phyloP scores from a whole-genome alignment of 2,329 filamentous ascomycete genomes.

The Microsporum ferrugineum region DNA sequence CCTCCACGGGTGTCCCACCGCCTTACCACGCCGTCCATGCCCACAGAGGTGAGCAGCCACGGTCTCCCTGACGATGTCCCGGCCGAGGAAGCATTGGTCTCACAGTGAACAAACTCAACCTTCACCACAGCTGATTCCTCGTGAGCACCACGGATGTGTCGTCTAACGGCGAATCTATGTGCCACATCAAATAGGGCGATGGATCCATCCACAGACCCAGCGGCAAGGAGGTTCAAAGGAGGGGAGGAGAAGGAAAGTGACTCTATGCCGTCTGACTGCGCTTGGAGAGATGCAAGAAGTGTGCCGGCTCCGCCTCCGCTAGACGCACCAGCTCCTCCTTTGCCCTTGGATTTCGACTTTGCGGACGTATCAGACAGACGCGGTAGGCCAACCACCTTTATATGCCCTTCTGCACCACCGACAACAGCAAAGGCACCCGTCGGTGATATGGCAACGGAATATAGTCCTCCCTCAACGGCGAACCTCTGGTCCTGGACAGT shows the following conservation, averaged over 20 bases:
- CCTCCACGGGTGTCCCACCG: slow-evolving; percentile 73
- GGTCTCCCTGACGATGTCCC: slow-evolving; percentile 34
- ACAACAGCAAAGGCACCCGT: slow-evolving; percentile 68
- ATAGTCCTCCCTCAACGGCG: slow-evolving; percentile 79
- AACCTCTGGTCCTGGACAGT: slow-evolving; percentile 81
- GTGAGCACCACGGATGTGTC: slow-evolving; percentile 71
- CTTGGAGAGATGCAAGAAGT: slow-evolving; percentile 73
- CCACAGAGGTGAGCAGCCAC: slow-evolving; percentile 70
- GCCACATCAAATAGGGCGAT: slow-evolving; percentile 81
- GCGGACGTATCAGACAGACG: slow-evolving; percentile 43
- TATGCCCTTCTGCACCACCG: slow-evolving; percentile 75
- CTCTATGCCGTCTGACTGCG: slow-evolving; percentile 70
- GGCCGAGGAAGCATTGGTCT: slow-evolving; percentile 18
- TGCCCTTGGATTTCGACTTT: slow-evolving; percentile 42
- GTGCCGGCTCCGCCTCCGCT: slow-evolving; percentile 51
- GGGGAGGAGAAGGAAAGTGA: slow-evolving; percentile 55
- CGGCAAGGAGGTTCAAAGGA: slow-evolving; percentile 49
- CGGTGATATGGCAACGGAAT: slow-evolving; percentile 74
- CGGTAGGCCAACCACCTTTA: slow-evolving; percentile 76
- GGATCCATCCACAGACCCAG: slow-evolving; percentile 52
- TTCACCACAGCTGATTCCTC: slow-evolving; percentile 86
- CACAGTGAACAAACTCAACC: slow-evolving; percentile 62
- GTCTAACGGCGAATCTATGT: slow-evolving; percentile 73
- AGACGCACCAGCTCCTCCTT: slow-evolving; percentile 31
- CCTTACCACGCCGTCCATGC: slow-evolving; percentile 82